Percentiles rank a stretch among this genome's conserved stretches.
Conservation (phyloP, 441 rosid species). For the Erysimum pusillum region DNA sequence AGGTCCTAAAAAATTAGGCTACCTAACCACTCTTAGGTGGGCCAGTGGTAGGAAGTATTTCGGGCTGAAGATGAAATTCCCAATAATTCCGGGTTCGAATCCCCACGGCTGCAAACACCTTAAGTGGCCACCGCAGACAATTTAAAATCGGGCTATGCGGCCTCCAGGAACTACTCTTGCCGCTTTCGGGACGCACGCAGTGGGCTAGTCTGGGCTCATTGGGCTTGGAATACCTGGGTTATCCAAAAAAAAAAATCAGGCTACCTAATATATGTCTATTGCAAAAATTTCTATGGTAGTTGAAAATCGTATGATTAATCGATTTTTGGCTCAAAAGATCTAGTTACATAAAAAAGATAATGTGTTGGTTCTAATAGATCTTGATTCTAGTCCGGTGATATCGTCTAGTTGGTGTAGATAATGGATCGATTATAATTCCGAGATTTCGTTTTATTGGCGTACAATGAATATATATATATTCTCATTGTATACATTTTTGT, state of each 20-base stretch:
- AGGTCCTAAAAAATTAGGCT: conserved; percentile 3
- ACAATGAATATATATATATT: background rate
- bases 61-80: too few relatives aligned
- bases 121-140: too few relatives aligned
- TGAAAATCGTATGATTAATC: conserved; percentile 24
- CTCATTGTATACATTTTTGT: background rate
- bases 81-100: too few relatives aligned
- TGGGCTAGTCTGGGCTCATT: too few relatives aligned
- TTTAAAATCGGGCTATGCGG: too few relatives aligned
- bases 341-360: background rate
- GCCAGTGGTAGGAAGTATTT: too few relatives aligned
- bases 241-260: background rate
- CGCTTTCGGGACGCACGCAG: too few relatives aligned
- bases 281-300: background rate
- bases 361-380: background rate
- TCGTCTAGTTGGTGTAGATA: background rate
- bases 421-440: background rate
- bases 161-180: too few relatives aligned
- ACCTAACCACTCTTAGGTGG: too few relatives aligned
- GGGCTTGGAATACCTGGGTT: too few relatives aligned
- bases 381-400: conserved; percentile 8
- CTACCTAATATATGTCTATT: background rate
- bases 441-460: background rate
- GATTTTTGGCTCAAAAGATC: background rate
- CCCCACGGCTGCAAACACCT: too few relatives aligned